phyloP scores from a whole-genome alignment of 768 basidiomycete species.

The Hypholoma sublateritium region DNA sequence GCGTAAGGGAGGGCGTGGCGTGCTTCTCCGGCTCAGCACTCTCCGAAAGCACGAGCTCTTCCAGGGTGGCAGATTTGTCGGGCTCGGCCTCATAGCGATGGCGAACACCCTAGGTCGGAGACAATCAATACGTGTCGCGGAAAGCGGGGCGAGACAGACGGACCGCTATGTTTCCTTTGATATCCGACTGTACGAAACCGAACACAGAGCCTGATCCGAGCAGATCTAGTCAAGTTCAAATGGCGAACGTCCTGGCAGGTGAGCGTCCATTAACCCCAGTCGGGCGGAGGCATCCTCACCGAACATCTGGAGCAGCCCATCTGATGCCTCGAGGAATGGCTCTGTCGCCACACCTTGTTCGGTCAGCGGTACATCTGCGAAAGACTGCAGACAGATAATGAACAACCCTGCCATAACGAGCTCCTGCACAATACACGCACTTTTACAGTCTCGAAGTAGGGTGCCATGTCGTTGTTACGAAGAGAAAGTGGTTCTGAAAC shows the following conservation, averaged over 20 bases:
- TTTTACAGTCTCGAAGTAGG: slow-evolving; percentile 70
- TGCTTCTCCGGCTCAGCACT: slow-evolving; percentile 33
- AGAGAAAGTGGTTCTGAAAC: neutral
- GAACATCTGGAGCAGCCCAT: slow-evolving; percentile 77
- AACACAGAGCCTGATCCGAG: slow-evolving; percentile 63
- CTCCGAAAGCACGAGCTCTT: slow-evolving; percentile 58
- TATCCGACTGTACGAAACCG: slow-evolving; percentile 71
- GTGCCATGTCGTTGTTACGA: slow-evolving; percentile 36
- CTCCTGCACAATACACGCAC: slow-evolving; percentile 30
- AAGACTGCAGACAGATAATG: slow-evolving; percentile 58
- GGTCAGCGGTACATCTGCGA: slow-evolving; percentile 79
- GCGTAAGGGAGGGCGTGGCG: slow-evolving; percentile 62
- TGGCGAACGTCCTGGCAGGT: slow-evolving; percentile 11
- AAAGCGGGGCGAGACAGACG: slow-evolving; percentile 16
- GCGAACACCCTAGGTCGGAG: slow-evolving; percentile 58
- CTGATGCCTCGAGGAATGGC: slow-evolving; percentile 83
- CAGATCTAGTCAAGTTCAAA: slow-evolving; percentile 40
- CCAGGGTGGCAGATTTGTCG: slow-evolving; percentile 52
- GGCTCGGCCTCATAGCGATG: slow-evolving; percentile 43
- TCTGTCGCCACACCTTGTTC: slow-evolving; percentile 76
- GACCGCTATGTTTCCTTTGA: slow-evolving; percentile 66
- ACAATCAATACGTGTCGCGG: neutral
- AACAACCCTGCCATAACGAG: neutral
- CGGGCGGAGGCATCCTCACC: slow-evolving; percentile 38
- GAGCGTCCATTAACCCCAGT: slow-evolving; percentile 3